Percentiles rank a stretch among this genome's conserved stretches.
Conservation (phyloP, 2,329 filamentous ascomycete species). For the Aspergillus pseudotamarii region DNA sequence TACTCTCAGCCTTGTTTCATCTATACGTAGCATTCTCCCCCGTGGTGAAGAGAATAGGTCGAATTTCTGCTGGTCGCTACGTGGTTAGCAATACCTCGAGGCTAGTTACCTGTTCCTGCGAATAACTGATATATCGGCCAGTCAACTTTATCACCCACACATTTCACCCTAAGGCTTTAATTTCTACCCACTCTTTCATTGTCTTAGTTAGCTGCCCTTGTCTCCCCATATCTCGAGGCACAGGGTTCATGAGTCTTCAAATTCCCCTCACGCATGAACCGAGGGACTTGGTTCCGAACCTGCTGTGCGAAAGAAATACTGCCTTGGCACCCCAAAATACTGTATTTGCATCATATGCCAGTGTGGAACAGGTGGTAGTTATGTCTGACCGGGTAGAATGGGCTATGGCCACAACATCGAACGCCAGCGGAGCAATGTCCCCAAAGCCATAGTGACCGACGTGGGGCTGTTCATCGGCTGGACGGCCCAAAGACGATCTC, state of each 20-base stretch:
- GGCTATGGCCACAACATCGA: constrained; percentile 42
- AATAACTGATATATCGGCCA: constrained; percentile 12
- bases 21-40: neutral
- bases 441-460: constrained; percentile 41
- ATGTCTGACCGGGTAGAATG: constrained; percentile 28
- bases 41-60: neutral
- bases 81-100: neutral
- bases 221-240: constrained; percentile 12
- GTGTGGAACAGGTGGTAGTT: constrained; percentile 35
- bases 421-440: constrained; percentile 41
- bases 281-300: constrained; percentile 17
- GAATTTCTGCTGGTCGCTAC: neutral
- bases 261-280: constrained; percentile 29
- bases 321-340: constrained; percentile 27
- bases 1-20: neutral
- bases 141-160: constrained; percentile 42
- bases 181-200: constrained; percentile 38
- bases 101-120: neutral
- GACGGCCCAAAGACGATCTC: constrained; percentile 24
- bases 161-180: constrained; percentile 35
- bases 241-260: constrained; percentile 38
- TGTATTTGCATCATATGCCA: constrained; percentile 38
- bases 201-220: constrained; percentile 35
- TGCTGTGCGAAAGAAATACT: constrained; percentile 25
- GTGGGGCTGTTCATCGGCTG: constrained; percentile 43